Conservation (phyloP, 1,139 yeast species). For the Debaryomyces subglobosus region DNA sequence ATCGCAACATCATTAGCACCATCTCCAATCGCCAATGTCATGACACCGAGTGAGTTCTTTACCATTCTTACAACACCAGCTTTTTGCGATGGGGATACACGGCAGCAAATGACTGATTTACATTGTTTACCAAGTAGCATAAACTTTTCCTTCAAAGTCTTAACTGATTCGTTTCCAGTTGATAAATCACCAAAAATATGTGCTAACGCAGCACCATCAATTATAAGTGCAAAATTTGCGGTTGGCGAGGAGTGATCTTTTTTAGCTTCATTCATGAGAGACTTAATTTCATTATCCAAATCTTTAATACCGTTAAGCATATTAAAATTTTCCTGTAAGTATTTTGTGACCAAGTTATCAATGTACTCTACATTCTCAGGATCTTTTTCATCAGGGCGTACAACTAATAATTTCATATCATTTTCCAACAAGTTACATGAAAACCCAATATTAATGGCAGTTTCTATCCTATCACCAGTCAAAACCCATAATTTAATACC, state of each 20-base stretch:
- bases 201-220: slow-evolving; percentile 59
- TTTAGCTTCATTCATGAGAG: slow-evolving; percentile 44
- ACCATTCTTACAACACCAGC: slow-evolving; percentile 60
- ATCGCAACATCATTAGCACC: slow-evolving; percentile 73
- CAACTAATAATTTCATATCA: slow-evolving; percentile 82
- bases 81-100: slow-evolving; percentile 68
- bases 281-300: slow-evolving; percentile 25
- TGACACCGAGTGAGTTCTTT: slow-evolving; percentile 52
- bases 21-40: slow-evolving; percentile 69
- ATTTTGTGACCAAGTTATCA: slow-evolving; percentile 38
- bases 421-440: slow-evolving; percentile 88
- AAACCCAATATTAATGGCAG: slow-evolving; percentile 96
- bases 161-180: slow-evolving; percentile 24
- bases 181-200: slow-evolving; percentile 36
- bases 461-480: slow-evolving; percentile 97
- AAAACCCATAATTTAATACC: slow-evolving; percentile 97
- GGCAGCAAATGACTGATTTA: slow-evolving; percentile 62
- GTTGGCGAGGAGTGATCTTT: slow-evolving; percentile 55
- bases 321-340: slow-evolving; percentile 45
- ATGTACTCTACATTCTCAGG: slow-evolving; percentile 30
- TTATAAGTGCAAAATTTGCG: slow-evolving; percentile 50
- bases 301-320: slow-evolving; percentile 29
- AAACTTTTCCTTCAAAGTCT: slow-evolving; percentile 40
- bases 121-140: slow-evolving; percentile 61
- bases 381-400: slow-evolving; percentile 45